Base-by-base conservation (phyloP, 768 basidiomycete genomes). In the Asterophora lycoperdoides region DNA sequence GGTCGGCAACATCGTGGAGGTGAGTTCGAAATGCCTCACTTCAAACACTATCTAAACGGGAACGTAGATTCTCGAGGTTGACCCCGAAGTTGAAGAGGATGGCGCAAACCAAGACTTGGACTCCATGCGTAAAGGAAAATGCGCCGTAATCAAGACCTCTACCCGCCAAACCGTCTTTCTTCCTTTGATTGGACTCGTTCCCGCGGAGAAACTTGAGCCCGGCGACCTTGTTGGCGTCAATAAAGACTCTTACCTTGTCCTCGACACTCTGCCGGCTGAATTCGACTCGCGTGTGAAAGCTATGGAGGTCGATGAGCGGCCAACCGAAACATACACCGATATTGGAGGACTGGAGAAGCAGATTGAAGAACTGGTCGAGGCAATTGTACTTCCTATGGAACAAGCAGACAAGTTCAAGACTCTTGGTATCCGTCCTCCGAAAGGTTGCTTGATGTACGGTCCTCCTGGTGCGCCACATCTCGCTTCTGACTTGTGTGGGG, bases 281-380 rank as follows among this genome's bases (percentile, higher is more conserved):
- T 98, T 93, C 62, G 96, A 99, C 67, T 93, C 93, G 30, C 84
- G 96, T 39, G 96, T 99, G 19, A 98, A 97, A 68, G 96, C 96
- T 8, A 99, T 99, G 96, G 96, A 99, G 63, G 96, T 99, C 1
- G 96, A 99, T 57, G 96, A 98, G 66, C 79, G 93, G 44, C 96
- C 96, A 29, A 98, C 94, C 10, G 96, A 98, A 67, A 90, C 85
- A 2, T 98, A 97, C 62, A 94, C 93, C 18, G 93, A 94, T 67
- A 95, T 99, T 52, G 96, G 96, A 67, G 96, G 96, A 18, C 62
- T 99, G 65, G 96, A 98, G 76, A 98, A 98, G 71, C 96, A 99
- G 75, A 98, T 99, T 46, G 96, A 98, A 65, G 96, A 98, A 65
- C 68, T 99, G 44, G 93, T 96, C 1, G 96, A 99, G 67, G 96